phyloP scores from a whole-genome alignment of 2,329 filamentous ascomycete genomes.

The Ascochyta koolunga region DNA sequence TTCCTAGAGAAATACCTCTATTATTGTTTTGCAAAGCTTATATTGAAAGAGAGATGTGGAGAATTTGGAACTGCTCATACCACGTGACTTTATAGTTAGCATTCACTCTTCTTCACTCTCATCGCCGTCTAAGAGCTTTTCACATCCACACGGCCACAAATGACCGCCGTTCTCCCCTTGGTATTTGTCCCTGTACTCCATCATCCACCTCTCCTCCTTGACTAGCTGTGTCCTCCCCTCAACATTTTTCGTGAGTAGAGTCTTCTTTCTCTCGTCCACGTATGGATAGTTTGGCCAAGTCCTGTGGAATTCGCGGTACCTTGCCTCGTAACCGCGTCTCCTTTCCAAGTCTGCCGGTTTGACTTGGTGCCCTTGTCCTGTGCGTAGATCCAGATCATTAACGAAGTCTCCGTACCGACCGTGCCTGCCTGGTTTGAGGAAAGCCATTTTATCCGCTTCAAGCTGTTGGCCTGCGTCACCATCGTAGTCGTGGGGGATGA shows the following conservation, averaged over 20 bases:
- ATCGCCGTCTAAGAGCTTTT: conserved; percentile 9
- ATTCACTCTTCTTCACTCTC: conserved; percentile 26
- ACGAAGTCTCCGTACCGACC: conserved; percentile 26
- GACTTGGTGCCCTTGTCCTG: conserved; percentile 32
- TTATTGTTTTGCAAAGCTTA: too few relatives aligned
- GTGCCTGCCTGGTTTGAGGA: conserved; percentile 30
- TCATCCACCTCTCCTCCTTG: conserved; percentile 20
- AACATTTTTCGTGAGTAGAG: background rate
- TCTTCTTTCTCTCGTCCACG: background rate
- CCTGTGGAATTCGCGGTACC: background rate
- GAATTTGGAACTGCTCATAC: too few relatives aligned
- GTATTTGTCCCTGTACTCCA: conserved; percentile 24
- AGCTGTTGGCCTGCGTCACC: background rate
- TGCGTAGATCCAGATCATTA: conserved; percentile 21
- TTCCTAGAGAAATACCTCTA: too few relatives aligned
- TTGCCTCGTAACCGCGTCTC: conserved; percentile 5
- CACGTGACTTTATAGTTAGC: too few relatives aligned
- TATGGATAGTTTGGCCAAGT: background rate
- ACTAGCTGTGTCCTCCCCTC: background rate
- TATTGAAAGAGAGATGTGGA: too few relatives aligned
- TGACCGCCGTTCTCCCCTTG: conserved; percentile 17
- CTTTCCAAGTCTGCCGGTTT: conserved; percentile 13
- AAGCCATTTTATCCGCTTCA: conserved; percentile 3
- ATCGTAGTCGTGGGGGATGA: background rate
- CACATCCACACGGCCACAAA: conserved; percentile 38